These are phyloP conservation scores for maize (Zea mays) DNA, from an alignment of 176 grass and related monocot species.

Conservation along the genomic window Zm-B73-REFERENCE-NAM-5.0 NC_050097.1:34034501-34035000, in stretches of 20 bases:
- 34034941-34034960: constrained; percentile 63
- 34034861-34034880: constrained; percentile 36
- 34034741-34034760: constrained; percentile 47
- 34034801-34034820: constrained; percentile 68
- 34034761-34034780: constrained; percentile 49
- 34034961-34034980: constrained; percentile 61
- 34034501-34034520: background rate
- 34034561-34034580: constrained; percentile 5
- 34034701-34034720: constrained; percentile 32
- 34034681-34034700: constrained; percentile 43
- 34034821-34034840: constrained; percentile 42
- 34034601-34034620: constrained; percentile 36
- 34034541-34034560: constrained; percentile 35
- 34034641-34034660: constrained; percentile 37
- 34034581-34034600: constrained; percentile 12
- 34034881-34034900: constrained; percentile 47
- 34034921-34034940: constrained; percentile 71
- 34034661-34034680: constrained; percentile 36
- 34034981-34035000: constrained; percentile 38
- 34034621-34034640: constrained; percentile 26
- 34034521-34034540: constrained; percentile 77
- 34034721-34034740: constrained; percentile 18
- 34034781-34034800: constrained; percentile 1
- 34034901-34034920: constrained; percentile 46
- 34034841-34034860: constrained; percentile 57